These are phyloP conservation scores for Verticillium isaacii DNA, from an alignment of 2,329 filamentous ascomycete species.

Conservation along the genomic window DNA sequence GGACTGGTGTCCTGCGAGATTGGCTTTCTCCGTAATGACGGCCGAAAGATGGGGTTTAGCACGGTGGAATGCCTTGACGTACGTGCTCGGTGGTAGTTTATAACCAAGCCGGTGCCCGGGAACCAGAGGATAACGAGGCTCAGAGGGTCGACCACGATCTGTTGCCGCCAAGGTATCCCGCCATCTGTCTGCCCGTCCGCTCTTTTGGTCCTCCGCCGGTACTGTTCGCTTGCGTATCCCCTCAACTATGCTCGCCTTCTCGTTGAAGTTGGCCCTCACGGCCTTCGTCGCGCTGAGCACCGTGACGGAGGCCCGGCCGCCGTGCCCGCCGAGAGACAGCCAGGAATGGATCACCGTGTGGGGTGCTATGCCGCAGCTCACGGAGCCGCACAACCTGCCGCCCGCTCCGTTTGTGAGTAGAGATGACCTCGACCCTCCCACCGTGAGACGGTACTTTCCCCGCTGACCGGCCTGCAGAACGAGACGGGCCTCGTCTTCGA, in stretches of 20 bases:
- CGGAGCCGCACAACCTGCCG: constrained; percentile 55
- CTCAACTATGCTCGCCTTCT: background rate
- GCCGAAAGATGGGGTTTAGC: background rate
- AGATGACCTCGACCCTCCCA: background rate
- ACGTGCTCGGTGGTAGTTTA: background rate
- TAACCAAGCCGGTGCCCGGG: background rate
- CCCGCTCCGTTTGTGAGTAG: constrained; percentile 46
- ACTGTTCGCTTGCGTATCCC: background rate
- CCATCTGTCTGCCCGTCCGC: background rate
- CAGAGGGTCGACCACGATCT: background rate
- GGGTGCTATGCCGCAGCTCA: constrained; percentile 59
- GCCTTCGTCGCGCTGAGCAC: background rate
- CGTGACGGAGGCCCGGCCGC: background rate
- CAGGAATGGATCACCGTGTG: constrained; percentile 57
- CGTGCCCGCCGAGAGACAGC: constrained; percentile 8
- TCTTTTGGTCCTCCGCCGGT: background rate
- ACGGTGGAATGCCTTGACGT: background rate
- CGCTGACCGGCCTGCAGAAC: constrained; percentile 33
- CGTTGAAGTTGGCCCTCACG: background rate
- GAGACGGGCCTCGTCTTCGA: constrained; percentile 45
- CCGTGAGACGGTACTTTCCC: no score
- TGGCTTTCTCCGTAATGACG: background rate
- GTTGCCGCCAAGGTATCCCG: background rate
- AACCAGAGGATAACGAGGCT: background rate
- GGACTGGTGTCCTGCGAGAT: background rate